Conservation (phyloP, 225 moss, liverwort and hornwort species). For the Antitrichia curtipendula region DNA sequence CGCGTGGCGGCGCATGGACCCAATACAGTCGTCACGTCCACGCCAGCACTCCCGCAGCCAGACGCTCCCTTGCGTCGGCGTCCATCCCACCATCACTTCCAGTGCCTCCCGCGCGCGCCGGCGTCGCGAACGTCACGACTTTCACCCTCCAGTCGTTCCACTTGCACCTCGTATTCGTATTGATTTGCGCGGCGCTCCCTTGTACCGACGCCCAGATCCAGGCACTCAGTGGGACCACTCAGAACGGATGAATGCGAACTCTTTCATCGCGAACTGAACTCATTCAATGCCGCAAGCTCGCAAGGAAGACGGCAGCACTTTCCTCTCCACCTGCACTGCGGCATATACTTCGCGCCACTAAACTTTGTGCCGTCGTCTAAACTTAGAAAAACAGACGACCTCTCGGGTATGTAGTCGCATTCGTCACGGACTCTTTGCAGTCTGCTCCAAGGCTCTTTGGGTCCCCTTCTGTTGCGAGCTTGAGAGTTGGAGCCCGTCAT, state of each 20-base stretch:
- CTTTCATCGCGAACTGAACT: background rate
- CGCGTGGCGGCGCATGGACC: background rate
- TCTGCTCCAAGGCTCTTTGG: background rate
- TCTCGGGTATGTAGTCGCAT: background rate
- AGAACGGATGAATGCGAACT: background rate
- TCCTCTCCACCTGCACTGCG: background rate
- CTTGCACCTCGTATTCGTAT: background rate
- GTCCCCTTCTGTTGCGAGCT: too few relatives aligned
- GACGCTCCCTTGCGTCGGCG: background rate
- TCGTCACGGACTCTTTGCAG: background rate
- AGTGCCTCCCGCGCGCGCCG: background rate
- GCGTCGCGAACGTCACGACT: background rate
- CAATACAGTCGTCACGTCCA: background rate
- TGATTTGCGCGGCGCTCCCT: background rate
- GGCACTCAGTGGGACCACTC: background rate
- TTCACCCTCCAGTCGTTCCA: background rate
- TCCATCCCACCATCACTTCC: too few relatives aligned
- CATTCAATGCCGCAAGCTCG: background rate
- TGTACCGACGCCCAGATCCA: background rate
- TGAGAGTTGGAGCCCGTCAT: background rate
- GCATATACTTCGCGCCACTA: background rate
- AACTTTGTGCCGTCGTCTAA: background rate
- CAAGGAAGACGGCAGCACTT: background rate
- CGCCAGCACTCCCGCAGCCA: background rate
- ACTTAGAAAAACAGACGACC: background rate